These are phyloP conservation scores for Meyerozyma smithsonii DNA, from an alignment of 1,139 yeast species.

Conservation along the genomic window DNA sequence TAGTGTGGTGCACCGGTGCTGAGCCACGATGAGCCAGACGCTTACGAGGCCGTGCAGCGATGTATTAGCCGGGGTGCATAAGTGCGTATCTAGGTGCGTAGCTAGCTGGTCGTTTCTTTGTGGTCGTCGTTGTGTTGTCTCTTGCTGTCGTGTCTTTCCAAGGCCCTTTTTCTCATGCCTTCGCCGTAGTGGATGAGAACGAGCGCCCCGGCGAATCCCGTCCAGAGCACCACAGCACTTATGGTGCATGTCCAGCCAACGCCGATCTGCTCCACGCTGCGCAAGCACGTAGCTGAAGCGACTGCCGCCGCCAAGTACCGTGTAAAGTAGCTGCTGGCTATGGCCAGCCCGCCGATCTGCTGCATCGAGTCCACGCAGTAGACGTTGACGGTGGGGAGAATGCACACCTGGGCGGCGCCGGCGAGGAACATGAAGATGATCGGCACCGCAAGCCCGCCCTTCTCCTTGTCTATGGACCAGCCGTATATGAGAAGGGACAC, in stretches of 20 bases:
- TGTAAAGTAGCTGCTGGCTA: conserved; percentile 47
- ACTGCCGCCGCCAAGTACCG: conserved; percentile 48
- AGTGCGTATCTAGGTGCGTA: not conserved
- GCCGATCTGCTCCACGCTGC: conserved; percentile 42
- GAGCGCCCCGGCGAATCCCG: conserved; percentile 19
- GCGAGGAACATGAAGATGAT: conserved; percentile 41
- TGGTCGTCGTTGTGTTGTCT: not conserved
- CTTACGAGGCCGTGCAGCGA: not conserved
- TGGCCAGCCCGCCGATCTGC: conserved; percentile 47
- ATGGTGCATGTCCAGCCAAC: conserved; percentile 48
- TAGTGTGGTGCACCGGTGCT: not conserved
- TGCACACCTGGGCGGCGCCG: conserved; percentile 46
- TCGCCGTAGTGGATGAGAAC: conserved; percentile 21
- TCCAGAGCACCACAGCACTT: conserved; percentile 28
- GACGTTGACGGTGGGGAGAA: conserved; percentile 48
- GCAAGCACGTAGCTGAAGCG: conserved; percentile 44
- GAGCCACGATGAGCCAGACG: not conserved
- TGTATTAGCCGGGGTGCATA: too few relatives aligned
- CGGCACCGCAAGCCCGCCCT: conserved; percentile 54
- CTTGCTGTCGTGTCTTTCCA: not conserved
- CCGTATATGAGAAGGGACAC: conserved; percentile 43
- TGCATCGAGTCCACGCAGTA: conserved; percentile 57
- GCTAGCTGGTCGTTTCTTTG: not conserved
- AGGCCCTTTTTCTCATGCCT: conserved; percentile 11
- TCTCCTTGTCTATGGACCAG: conserved; percentile 43